Conservation (phyloP, 176 grass and related monocot species). For the Zea luxurians region DNA sequence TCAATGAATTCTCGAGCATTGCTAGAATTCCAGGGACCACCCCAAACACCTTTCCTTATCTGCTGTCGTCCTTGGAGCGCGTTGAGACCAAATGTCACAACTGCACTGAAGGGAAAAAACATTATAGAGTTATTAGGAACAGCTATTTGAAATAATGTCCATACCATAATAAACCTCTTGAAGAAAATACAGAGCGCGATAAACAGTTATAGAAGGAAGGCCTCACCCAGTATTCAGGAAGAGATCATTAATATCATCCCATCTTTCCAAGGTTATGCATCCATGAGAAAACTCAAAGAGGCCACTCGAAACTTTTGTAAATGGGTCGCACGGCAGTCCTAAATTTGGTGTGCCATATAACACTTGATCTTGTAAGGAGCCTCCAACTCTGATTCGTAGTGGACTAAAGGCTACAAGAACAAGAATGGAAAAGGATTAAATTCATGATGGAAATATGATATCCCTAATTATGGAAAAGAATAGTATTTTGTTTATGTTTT, state of each 20-base stretch:
- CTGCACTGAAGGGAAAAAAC: constrained; percentile 57
- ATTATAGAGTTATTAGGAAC: constrained; percentile 33
- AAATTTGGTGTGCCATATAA: constrained; percentile 73
- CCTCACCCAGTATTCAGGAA: constrained; percentile 50
- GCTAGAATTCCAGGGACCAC: constrained; percentile 79
- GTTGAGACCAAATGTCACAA: constrained; percentile 89
- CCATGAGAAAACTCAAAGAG: constrained; percentile 95
- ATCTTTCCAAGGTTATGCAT: constrained; percentile 91
- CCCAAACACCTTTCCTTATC: constrained; percentile 49
- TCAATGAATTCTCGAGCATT: constrained; percentile 73
- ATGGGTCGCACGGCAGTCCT: constrained; percentile 57
- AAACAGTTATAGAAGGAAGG: too few relatives aligned
- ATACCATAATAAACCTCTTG: too few relatives aligned
- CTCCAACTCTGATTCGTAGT: constrained; percentile 85
- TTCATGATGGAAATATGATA: background rate
- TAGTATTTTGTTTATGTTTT: background rate
- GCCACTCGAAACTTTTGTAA: constrained; percentile 61
- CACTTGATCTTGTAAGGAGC: constrained; percentile 97
- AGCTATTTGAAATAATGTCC: background rate
- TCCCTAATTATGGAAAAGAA: background rate
- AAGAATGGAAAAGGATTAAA: constrained; percentile 2
- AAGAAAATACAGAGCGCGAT: too few relatives aligned
- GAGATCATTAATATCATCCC: constrained; percentile 79
- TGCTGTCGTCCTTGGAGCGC: constrained; percentile 72
- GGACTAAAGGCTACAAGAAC: constrained; percentile 64